Percentiles rank a stretch among this genome's conserved stretches.
Conservation (phyloP, 176 grass and related monocot species). For the Musa beccarii region DNA sequence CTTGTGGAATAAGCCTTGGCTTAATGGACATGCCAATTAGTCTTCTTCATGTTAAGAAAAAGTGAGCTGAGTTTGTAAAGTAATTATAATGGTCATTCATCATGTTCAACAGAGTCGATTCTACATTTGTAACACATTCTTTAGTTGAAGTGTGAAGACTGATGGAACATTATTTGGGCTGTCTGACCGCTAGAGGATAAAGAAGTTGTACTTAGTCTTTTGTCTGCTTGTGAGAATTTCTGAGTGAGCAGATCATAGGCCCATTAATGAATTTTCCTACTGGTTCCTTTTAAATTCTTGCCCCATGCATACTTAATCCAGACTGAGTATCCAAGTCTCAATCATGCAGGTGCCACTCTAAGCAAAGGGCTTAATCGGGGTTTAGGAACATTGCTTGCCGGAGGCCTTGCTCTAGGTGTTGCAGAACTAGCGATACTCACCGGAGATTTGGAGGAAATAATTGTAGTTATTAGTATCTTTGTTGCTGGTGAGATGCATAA, state of each 20-base stretch:
- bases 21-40: too few species aligned
- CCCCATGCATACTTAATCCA: background rate
- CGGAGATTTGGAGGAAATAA: conserved; percentile 59
- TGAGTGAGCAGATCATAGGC: background rate
- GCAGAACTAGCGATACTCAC: conserved; percentile 57
- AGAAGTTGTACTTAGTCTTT: too few species aligned
- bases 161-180: too few species aligned
- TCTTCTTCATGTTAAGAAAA: too few species aligned
- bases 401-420: conserved; percentile 69
- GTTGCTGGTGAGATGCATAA: conserved; percentile 44
- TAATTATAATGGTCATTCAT: background rate
- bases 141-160: background rate
- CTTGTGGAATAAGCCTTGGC: too few species aligned
- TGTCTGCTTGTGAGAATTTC: background rate
- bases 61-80: too few species aligned
- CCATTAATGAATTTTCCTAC: background rate
- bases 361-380: conserved; percentile 90
- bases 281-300: background rate
- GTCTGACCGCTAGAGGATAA: too few species aligned
- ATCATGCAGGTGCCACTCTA: conserved; percentile 73
- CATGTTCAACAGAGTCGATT: background rate
- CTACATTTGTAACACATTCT: background rate
- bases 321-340: background rate
- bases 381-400: conserved; percentile 71
- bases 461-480: conserved; percentile 61